Conservation (phyloP, 2,329 filamentous ascomycete genomes). For the Dactylella cylindrospora region DNA sequence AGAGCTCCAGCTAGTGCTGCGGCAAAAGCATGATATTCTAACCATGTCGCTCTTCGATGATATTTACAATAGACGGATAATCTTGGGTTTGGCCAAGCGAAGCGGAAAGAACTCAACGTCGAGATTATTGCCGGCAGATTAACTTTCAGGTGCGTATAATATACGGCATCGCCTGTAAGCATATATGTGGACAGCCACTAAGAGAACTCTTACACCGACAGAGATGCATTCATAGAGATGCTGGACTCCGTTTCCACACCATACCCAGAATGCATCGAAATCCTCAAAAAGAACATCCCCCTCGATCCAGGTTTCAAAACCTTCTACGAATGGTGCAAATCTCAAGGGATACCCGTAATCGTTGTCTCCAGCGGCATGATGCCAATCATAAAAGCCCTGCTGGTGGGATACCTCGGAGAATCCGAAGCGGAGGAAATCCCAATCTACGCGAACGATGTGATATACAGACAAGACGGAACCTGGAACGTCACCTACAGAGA, state of each 20-base stretch:
- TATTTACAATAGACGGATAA: slow-evolving; percentile 69
- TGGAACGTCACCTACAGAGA: slow-evolving; percentile 91
- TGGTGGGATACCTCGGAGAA: slow-evolving; percentile 78
- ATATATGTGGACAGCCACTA: slow-evolving; percentile 5
- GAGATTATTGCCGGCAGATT: slow-evolving; percentile 72
- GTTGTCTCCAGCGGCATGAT: slow-evolving; percentile 91
- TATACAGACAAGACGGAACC: slow-evolving; percentile 74
- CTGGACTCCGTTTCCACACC: slow-evolving; percentile 80
- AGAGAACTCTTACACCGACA: slow-evolving; percentile 48
- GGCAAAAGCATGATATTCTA: background rate
- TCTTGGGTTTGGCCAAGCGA: slow-evolving; percentile 75
- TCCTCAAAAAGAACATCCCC: slow-evolving; percentile 77
- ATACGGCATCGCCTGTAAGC: too few species aligned
- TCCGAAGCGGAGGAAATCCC: slow-evolving; percentile 71
- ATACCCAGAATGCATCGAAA: slow-evolving; percentile 77
- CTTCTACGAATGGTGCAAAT: slow-evolving; percentile 80
- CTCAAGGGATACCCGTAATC: slow-evolving; percentile 85
- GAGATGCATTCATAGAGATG: slow-evolving; percentile 85
- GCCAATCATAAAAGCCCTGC: slow-evolving; percentile 80
- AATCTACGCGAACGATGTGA: slow-evolving; percentile 86
- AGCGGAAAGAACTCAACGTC: slow-evolving; percentile 71
- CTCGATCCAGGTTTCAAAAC: slow-evolving; percentile 84
- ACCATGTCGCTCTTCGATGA: too few species aligned
- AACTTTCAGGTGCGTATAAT: slow-evolving; percentile 64
- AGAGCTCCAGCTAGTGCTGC: background rate